Base-by-base conservation (phyloP, 257 asterid species). In the Jacaranda mimosifolia region DNA sequence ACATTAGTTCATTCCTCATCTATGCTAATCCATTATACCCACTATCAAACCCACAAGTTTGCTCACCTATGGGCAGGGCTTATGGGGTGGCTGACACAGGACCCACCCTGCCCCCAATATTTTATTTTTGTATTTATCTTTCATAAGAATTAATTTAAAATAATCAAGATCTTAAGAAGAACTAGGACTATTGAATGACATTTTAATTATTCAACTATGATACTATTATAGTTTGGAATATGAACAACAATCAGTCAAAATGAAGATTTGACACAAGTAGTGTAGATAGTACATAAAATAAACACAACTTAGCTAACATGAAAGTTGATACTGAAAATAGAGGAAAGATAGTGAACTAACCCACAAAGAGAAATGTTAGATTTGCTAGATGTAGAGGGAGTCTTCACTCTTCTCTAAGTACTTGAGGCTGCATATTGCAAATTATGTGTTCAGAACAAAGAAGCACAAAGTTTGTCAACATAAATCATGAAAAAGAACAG, bases 311-410 rank as follows among this genome's bases (percentile, higher is more conserved):
- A 15, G 63, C 73, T 21, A 17, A 13, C 48, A 58, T 75, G 17
- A 36, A 26, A 38, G 63, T 36, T 49, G 70, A 71, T 7, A 43
- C 19, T 57, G 74, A 71, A 55, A 64, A 74, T 52, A 26, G 57
- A 74, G 74, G 74, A 62, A 56, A 43, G 73, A 57, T 21, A 78
- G 57, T 39, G 64, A 26, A 85, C 97, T 84, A 74, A 95, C 99
- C 99, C 99, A 98, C 94, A 80, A 98, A 97, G 76, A 91, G 88
- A 85, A 95, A 95, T 63, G 85, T 90, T 62, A 98, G 97, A 86
- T 95, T 93, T 81, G 97, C 99, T 10, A 98, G 99, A 89, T 95
- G 98, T 67, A 93, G 86, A 72, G 98, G 97, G 80, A 95, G 98
- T 84, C 99, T 90, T n/a, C n/a, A n/a, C n/a, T n/a, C n/a, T n/a